Conservation (phyloP, 148 eudicot species). For the Nepenthes gracilis region DNA sequence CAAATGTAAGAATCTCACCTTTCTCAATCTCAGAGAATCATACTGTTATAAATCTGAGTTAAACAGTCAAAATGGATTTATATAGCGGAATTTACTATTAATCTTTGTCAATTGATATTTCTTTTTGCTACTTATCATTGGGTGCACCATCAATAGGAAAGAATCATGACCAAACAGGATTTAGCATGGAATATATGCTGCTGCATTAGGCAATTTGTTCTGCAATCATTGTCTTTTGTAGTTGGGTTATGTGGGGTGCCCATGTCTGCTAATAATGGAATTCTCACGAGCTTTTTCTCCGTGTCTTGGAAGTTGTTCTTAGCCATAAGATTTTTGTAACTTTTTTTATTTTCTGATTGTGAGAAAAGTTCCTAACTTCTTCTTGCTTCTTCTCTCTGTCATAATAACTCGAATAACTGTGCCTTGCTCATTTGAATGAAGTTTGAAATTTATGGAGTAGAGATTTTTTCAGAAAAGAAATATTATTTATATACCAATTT, state of each 20-base stretch:
- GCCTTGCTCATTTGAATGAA: no score
- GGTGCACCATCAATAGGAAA: no score
- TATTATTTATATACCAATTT: no score
- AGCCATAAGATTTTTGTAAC: no score
- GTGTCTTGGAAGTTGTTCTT: no score
- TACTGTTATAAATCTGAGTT: neutral
- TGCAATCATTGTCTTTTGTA: conserved; percentile 4
- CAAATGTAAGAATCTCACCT: conserved; percentile 31
- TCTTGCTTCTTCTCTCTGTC: no score
- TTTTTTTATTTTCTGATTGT: conserved; percentile 1
- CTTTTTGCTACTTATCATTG: neutral
- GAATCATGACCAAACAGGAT: no score
- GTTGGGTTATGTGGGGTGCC: conserved; percentile 7
- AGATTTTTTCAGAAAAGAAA: no score
- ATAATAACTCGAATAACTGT: no score
- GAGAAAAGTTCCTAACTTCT: neutral
- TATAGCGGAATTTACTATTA: neutral
- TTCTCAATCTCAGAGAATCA: neutral
- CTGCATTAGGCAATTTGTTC: neutral
- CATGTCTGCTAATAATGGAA: conserved; percentile 7
- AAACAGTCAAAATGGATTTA: no score
- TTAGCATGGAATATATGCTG: no score
- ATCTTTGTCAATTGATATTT: neutral
- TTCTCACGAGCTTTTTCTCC: neutral
- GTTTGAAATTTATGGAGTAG: no score